Percentiles rank a stretch among this genome's conserved stretches.
phyloP scores from a whole-genome alignment of 2,329 filamentous ascomycete species.

The Diatrype stigma region DNA sequence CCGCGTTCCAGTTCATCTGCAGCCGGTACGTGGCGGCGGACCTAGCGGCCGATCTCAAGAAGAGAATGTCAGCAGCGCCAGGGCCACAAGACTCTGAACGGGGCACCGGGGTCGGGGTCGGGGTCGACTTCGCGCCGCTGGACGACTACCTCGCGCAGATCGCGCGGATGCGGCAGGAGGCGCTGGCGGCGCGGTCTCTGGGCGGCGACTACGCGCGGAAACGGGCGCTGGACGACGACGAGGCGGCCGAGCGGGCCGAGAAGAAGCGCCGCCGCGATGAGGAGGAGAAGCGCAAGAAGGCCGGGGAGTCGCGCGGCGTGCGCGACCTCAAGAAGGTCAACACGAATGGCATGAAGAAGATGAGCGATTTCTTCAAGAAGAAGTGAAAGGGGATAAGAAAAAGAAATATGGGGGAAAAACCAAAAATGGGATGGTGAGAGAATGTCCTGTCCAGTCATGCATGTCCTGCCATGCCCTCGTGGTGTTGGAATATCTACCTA shows the following conservation, averaged over 20 bases:
- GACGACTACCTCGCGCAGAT: slow-evolving; percentile 66
- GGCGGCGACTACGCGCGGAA: slow-evolving; percentile 68
- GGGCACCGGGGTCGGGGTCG: too few species aligned
- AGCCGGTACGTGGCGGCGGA: slow-evolving; percentile 53
- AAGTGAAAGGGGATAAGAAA: too few species aligned
- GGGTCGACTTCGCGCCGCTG: slow-evolving; percentile 65
- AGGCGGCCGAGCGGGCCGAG: slow-evolving; percentile 61
- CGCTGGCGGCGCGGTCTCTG: slow-evolving; percentile 61
- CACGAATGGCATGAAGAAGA: slow-evolving; percentile 90
- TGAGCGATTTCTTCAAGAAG: slow-evolving; percentile 91
- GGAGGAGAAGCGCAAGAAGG: slow-evolving; percentile 81
- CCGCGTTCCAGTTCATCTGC: slow-evolving; percentile 62
- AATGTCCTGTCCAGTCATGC: too few species aligned
- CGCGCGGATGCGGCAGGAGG: slow-evolving; percentile 65
- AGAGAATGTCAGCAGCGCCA: slow-evolving; percentile 34
- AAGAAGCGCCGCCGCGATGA: slow-evolving; percentile 86
- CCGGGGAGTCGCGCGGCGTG: slow-evolving; percentile 68
- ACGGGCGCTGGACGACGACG: slow-evolving; percentile 62
- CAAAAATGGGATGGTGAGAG: too few species aligned
- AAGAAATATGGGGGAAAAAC: too few species aligned
- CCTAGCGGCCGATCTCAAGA: slow-evolving; percentile 40
- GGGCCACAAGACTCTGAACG: too few species aligned
- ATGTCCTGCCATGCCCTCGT: too few species aligned
- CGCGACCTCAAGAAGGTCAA: slow-evolving; percentile 85
- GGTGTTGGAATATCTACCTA: too few species aligned